Evolutionary conservation across 176 grass and related monocot species (phyloP).

Genomic region (Pontederia paniculata): DNA sequence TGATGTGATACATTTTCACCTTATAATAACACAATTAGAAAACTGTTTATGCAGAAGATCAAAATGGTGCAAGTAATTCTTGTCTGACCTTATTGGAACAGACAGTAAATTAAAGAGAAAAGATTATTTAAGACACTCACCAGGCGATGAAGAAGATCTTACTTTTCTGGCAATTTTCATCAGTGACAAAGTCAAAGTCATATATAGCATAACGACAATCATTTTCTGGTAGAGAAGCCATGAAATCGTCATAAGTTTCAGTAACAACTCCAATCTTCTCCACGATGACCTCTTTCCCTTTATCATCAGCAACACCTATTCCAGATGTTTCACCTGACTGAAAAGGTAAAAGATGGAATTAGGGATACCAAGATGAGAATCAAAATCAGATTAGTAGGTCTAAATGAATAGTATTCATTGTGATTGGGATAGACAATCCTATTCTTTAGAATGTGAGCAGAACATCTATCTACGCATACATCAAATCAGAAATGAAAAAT

Average conservation of each 20-base stretch:
- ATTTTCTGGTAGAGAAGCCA: conserved; percentile 85
- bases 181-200: conserved; percentile 97
- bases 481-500: too few relatives aligned
- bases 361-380: neutral
- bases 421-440: too few relatives aligned
- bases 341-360: conserved; percentile 1
- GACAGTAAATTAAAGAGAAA: too few relatives aligned
- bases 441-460: too few relatives aligned
- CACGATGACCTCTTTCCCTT: conserved; percentile 73
- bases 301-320: conserved; percentile 69
- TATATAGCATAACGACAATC: conserved; percentile 93
- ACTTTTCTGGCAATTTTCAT: conserved; percentile 93
- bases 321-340: conserved; percentile 76
- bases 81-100: too few relatives aligned
- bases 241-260: conserved; percentile 93
- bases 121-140: conserved; percentile 28
- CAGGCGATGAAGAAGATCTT: conserved; percentile 99
- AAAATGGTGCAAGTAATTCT: neutral
- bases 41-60: too few relatives aligned
- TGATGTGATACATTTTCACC: too few relatives aligned
- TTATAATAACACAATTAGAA: too few relatives aligned
- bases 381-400: too few relatives aligned
- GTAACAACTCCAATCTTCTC: conserved; percentile 81
- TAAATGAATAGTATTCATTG: too few relatives aligned
- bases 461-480: too few relatives aligned